Percentiles rank a stretch among this genome's conserved stretches.
These are phyloP conservation scores for Leucocoprinus sp. DNA, from an alignment of 768 basidiomycete species.

Conservation along the genomic window DNA sequence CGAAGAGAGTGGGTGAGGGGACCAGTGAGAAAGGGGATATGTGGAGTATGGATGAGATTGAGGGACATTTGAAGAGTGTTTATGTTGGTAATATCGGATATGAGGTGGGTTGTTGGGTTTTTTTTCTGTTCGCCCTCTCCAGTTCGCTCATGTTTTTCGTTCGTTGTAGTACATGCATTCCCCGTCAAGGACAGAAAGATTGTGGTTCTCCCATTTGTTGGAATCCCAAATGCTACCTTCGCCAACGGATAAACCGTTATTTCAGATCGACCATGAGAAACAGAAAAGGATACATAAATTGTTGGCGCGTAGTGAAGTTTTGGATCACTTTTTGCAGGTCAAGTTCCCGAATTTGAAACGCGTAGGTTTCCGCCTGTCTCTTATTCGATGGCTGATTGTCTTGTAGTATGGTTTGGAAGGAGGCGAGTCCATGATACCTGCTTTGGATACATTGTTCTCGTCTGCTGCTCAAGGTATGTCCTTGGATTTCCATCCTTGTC, in stretches of 20 bases:
- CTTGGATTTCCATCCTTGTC: neutral
- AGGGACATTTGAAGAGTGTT: conserved; percentile 54
- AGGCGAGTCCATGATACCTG: conserved; percentile 90
- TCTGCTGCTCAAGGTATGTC: conserved; percentile 49
- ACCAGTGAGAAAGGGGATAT: conserved; percentile 21
- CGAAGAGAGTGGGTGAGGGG: conserved; percentile 33
- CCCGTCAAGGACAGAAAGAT: conserved; percentile 73
- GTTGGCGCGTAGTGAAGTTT: conserved; percentile 67
- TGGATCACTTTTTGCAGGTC: conserved; percentile 78
- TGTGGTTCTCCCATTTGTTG: conserved; percentile 84
- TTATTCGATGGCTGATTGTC: neutral
- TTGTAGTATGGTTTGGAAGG: conserved; percentile 81
- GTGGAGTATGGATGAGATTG: conserved; percentile 70
- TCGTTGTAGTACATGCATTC: conserved; percentile 68
- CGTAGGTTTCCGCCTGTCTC: conserved; percentile 20
- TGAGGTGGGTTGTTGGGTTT: conserved; percentile 37
- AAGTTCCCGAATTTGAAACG: conserved; percentile 88
- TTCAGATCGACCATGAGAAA: conserved; percentile 22
- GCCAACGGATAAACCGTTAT: conserved; percentile 23
- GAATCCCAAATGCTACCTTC: conserved; percentile 49
- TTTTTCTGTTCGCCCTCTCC: neutral
- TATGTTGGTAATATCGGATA: conserved; percentile 86
- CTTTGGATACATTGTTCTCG: conserved; percentile 68
- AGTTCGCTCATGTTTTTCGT: neutral
- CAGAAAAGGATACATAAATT: conserved; percentile 60